Base-by-base conservation (phyloP, 2,329 filamentous ascomycete genomes). In the Fusarium sp. region DNA sequence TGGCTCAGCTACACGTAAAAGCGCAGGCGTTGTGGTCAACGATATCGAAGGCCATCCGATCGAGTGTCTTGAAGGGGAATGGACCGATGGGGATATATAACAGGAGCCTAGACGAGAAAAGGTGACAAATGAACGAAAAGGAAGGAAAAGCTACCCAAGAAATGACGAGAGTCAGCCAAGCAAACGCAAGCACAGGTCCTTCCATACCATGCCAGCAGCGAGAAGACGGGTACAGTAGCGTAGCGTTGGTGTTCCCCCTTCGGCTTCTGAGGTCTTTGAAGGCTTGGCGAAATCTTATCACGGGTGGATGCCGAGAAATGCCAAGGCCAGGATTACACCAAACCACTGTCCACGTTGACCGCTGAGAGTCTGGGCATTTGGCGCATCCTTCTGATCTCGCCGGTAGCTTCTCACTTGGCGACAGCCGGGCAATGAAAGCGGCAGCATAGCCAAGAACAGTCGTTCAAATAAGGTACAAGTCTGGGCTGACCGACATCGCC, bases 201-300 rank as follows among this genome's bases (percentile, higher is more conserved):
- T 72, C 37, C 59, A 63, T 63, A 34, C 58, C 60, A 54, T 62
- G 60, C 67, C 67, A 61, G 48, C 62, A 56, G 57, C 60, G 60
- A 74, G 64, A 69, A 50, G 67, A 68, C 61, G 54, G 68, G 65
- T 67, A 53, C 62, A 31, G 68, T 68, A 73, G 74, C 69, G 68
- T 69, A 73, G 74, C 69, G 72, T 65, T 74, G 68, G 69, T 67
- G 66, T 72, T 74, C 70, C 68, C 73, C 72, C 72, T 75, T 76
- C 72, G 67, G 72, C 72, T 75, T 76, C 72, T 68, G 72, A 75
- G 69, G 72, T 62, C 72, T 76, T 75, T 76, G 72, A 69, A 70
- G 72, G 54, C 73, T 76, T 76, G 74, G 74, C 74, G 72, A 76
- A 76, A 76, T 76, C 73, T 75, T 75, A 75, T 73, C 71, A 75